Base-by-base conservation (phyloP, 1,139 yeast species). In the Blastobotrys arbuscula region DNA sequence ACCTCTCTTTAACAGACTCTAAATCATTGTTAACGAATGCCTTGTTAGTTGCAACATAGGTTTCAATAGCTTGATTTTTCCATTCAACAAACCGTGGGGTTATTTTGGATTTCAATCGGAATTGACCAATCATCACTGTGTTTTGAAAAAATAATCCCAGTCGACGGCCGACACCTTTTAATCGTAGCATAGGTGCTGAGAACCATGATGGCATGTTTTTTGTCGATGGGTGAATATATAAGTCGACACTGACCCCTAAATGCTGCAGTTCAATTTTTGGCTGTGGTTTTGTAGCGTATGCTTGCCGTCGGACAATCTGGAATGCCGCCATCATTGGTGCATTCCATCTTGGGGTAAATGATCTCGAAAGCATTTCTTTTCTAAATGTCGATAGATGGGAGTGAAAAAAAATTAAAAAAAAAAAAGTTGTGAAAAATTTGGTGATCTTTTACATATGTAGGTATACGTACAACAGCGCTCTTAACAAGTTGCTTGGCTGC, bases 21-120 rank as follows among this genome's bases (percentile, higher is more conserved):
- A 76, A 63, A 56, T 73, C 72, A 53, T 69, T 76, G 12, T 68
- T 56, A 0, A 88, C 86, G 68, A 84, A 84, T 3, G 84, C 81
- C 58, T 78, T 77, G 66, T 84, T 84, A 16, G 84, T 81, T 49
- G 76, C 74, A 30, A 81, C 81, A 61, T 79, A 84, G 46, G 71
- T 72, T 57, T 83, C 84, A 53, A 84, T 76, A 15, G 89, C 88
- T 42, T 75, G 75, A 63, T 84, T 84, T 62, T 82, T 82, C 90
- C 90, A 84, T 52, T 79, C 74, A 42, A 79, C 68, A 63, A 82
- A 82, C 42, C 79, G 72, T 21, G 89, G 86, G 60, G 76, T 79
- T 57, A 79, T 69, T 34, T 82, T 81, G 47, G 84, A 78, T 55
- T 78, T 81, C 58, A 77, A 74, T 55, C 84, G 77, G 61, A 80